Conservation (phyloP, 1,284 basidiomycete species). For the Tremellales sp. region DNA sequence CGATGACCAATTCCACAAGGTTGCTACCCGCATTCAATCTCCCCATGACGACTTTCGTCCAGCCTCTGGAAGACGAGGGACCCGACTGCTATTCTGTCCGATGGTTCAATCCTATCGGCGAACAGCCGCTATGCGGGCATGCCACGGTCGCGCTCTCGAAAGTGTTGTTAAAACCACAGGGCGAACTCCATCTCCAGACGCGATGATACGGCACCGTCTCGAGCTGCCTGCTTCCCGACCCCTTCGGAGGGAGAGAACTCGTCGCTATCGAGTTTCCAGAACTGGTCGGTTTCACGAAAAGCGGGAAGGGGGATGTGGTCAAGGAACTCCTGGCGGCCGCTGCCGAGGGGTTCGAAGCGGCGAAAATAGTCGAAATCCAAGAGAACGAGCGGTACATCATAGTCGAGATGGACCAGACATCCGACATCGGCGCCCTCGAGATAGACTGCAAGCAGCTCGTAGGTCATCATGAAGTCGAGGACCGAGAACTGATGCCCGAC, state of each 20-base stretch:
- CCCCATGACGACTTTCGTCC: constrained; percentile 18
- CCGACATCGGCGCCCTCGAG: constrained; percentile 6
- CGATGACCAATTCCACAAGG: constrained; percentile 4
- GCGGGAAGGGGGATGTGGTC: background rate
- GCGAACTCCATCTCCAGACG: constrained; percentile 8
- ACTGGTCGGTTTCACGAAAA: constrained; percentile 1
- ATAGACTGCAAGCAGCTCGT: constrained; percentile 9
- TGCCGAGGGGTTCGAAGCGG: background rate
- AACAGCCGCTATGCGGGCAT: constrained; percentile 16
- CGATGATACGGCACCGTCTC: background rate
- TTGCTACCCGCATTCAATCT: constrained; percentile 5
- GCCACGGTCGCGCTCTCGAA: constrained; percentile 17
- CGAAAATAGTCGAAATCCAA: background rate
- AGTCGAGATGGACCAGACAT: constrained; percentile 3
- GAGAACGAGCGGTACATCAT: constrained; percentile 4
- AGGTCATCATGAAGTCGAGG: no score
- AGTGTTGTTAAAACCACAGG: no score
- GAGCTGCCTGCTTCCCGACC: background rate
- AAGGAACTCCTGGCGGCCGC: no score
- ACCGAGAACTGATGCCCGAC: background rate
- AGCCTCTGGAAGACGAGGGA: background rate
- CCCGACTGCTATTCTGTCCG: constrained; percentile 7
- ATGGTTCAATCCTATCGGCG: constrained; percentile 15
- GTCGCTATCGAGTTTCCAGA: constrained; percentile 13
- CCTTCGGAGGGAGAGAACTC: background rate